A percentile compares a stretch with the other conserved stretches of the same genome.
Conservation (phyloP, 164 flowering plant species). For the Saururus chinensis region DNA sequence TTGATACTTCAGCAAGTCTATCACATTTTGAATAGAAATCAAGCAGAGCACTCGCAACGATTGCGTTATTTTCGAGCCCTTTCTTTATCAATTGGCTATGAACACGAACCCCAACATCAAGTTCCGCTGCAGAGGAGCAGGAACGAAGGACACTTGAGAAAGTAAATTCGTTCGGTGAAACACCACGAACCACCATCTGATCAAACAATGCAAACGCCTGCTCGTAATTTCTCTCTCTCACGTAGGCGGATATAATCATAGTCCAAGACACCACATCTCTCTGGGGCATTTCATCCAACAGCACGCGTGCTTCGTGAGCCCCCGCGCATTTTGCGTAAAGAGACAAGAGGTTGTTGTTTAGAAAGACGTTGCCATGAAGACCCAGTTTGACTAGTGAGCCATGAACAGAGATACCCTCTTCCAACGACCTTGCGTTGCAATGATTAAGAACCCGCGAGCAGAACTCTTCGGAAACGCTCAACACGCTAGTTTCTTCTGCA, state of each 20-base stretch:
- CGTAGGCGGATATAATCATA: constrained; percentile 32
- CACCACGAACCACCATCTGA: constrained; percentile 26
- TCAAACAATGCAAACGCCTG: constrained; percentile 30
- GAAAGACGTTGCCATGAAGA: constrained; percentile 24
- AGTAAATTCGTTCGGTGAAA: constrained; percentile 46
- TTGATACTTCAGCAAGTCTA: constrained; percentile 20
- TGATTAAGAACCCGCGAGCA: constrained; percentile 23
- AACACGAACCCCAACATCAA: constrained; percentile 19
- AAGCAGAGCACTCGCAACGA: constrained; percentile 30
- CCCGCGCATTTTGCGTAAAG: constrained; percentile 35
- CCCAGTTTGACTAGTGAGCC: constrained; percentile 40
- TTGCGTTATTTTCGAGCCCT: constrained; percentile 28
- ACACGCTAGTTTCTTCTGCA: not conserved
- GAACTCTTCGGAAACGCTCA: constrained; percentile 12
- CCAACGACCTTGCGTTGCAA: constrained; percentile 32
- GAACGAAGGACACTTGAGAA: constrained; percentile 29
- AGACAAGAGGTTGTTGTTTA: constrained; percentile 36
- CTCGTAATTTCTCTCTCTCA: constrained; percentile 11
- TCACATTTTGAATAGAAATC: constrained; percentile 42
- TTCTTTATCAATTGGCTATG: constrained; percentile 30
- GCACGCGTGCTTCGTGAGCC: constrained; percentile 22
- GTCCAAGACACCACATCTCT: constrained; percentile 56
- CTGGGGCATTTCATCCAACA: constrained; percentile 42
- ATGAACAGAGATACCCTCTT: constrained; percentile 39
- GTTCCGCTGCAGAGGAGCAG: constrained; percentile 25